phyloP scores from a whole-genome alignment of 148 eudicot species.

The Salicornia ramosissima region DNA sequence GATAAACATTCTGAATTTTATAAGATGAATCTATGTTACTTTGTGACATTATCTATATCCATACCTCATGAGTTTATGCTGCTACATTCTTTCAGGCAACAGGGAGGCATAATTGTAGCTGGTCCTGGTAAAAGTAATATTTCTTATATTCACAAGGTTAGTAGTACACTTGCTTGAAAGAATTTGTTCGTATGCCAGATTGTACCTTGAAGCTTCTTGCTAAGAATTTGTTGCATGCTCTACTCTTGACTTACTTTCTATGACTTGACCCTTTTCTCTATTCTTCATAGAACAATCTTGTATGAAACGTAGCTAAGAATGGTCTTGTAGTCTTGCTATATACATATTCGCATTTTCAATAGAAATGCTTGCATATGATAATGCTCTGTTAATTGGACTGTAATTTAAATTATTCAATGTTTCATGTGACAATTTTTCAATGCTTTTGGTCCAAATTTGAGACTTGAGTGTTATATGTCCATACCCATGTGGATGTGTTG shows the following conservation, averaged over 20 bases:
- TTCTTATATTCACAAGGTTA: conserved; percentile 85
- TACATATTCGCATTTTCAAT: no score
- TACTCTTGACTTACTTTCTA: neutral
- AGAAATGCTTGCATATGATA: no score
- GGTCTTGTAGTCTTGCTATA: no score
- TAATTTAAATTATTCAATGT: no score
- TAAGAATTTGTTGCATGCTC: neutral
- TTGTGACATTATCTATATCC: neutral
- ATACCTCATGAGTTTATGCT: no score
- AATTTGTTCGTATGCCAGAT: neutral
- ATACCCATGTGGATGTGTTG: no score
- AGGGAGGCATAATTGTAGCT: conserved; percentile 94
- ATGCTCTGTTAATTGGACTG: no score
- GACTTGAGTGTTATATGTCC: neutral
- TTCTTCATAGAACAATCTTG: neutral
- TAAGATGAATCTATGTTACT: neutral
- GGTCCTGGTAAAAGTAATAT: conserved; percentile 91
- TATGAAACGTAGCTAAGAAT: no score
- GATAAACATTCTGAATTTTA: neutral
- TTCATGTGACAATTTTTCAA: neutral
- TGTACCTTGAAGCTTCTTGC: no score
- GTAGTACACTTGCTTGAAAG: neutral
- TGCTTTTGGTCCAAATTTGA: neutral
- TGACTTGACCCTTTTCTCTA: neutral
- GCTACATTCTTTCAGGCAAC: conserved; percentile 54